Evolutionary conservation across 2,329 filamentous ascomycete genomes (phyloP), one percentile per base, ranked within the genome.

Genomic region (Iodosphaeria phyllophila): DNA sequence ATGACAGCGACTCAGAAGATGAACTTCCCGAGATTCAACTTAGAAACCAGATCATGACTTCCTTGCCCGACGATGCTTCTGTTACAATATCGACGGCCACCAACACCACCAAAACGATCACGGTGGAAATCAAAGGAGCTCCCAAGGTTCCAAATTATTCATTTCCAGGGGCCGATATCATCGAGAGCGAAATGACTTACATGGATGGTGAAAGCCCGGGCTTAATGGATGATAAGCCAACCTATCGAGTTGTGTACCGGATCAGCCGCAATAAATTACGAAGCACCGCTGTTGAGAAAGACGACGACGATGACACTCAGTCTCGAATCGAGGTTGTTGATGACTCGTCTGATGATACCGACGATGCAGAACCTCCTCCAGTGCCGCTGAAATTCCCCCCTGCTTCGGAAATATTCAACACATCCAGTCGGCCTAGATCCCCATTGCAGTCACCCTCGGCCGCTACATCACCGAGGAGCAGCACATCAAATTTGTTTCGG

Each of bases 81-180:
- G 59, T 74, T 5, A 64, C 64, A 6, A 64, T 74, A 18, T 63
- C 59, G 1, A 70, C 65, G 5, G 59, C 61, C 3, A 64, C 66
- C 0, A 58, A 57, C 1, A 70, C 63, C 2, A 66, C 60, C 6
- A 71, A 72, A 32, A 73, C 56, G 9, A 68, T 74, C 35, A 72
- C 69, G 0, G 66, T 74, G 3, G 66, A 74, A 26, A 58, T 75
- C 18, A 57, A 57, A 9, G 64, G 65, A 1, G 50, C 58, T 4
- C 49, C 56, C 12, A 50, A 57, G 5, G 51, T 62, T 3, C 51
- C 58, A 2, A 45, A 74, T 2, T 50, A 59, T 2, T 60, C 64
- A 2, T 60, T 67, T 0, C 60, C 64, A 0, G 66, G 67, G 1
- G 56, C 70, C 7, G 64, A 72, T 36, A 50, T 74, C 6, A 46